Percentiles rank a stretch among this genome's conserved stretches.
Conservation (phyloP, 2,329 filamentous ascomycete species). For the Hypoxylon rubiginosum region DNA sequence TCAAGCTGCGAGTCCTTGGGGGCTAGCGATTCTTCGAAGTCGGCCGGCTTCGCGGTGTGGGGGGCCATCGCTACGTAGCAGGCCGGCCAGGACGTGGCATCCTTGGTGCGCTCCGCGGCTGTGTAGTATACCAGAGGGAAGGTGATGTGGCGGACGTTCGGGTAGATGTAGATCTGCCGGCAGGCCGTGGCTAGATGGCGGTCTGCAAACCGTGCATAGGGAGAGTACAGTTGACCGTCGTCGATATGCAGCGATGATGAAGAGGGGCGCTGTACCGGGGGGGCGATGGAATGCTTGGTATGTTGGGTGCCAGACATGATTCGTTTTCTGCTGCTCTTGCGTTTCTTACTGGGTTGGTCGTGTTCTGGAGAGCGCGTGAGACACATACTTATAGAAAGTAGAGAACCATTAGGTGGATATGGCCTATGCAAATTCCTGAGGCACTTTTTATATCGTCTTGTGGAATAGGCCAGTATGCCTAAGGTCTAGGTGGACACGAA, state of each 20-base stretch:
- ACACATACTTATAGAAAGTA: conserved; percentile 27
- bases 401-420: neutral
- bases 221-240: too few relatives aligned
- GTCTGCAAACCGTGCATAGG: neutral
- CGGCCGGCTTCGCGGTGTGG: conserved; percentile 28
- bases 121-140: conserved; percentile 50
- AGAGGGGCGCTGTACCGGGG: neutral
- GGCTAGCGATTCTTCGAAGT: conserved; percentile 40
- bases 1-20: conserved; percentile 25
- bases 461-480: conserved; percentile 1
- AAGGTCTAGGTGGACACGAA: neutral
- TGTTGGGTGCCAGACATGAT: conserved; percentile 8
- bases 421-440: neutral
- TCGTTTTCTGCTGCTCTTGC: neutral
- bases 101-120: conserved; percentile 7
- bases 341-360: conserved; percentile 3
- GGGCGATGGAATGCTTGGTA: neutral
- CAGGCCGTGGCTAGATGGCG: neutral
- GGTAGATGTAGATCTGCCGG: conserved; percentile 45
- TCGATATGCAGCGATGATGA: too few relatives aligned
- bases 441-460: neutral
- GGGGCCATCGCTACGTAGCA: conserved; percentile 44
- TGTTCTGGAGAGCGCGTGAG: neutral
- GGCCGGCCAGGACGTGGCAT: conserved; percentile 8
- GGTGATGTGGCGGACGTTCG: conserved; percentile 41